Evolutionary conservation across 352 stramenopile species (phyloP).

Genomic region (Phytophthora macrochlamydospora): DNA sequence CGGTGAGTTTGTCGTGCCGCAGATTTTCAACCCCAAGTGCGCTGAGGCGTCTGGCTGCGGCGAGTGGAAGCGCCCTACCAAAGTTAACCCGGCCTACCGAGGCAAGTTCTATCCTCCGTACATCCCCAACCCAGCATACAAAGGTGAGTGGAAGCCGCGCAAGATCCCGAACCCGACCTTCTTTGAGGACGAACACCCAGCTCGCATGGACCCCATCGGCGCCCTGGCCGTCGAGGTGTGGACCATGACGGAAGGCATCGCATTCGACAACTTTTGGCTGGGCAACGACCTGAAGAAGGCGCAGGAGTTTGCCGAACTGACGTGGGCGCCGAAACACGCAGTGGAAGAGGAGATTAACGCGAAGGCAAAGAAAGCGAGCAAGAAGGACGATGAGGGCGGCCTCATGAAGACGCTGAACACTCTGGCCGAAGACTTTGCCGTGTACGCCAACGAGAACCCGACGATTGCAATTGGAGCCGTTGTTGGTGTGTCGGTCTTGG

Average conservation of each 20-base stretch:
- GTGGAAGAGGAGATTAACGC: constrained; percentile 62
- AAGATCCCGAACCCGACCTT: constrained; percentile 92
- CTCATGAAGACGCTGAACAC: constrained; percentile 51
- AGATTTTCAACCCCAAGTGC: constrained; percentile 92
- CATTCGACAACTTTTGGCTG: constrained; percentile 94
- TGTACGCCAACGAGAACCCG: constrained; percentile 67
- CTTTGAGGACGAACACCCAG: constrained; percentile 85
- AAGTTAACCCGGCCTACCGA: constrained; percentile 92
- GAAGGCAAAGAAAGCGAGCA: constrained; percentile 53
- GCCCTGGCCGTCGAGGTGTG: constrained; percentile 92
- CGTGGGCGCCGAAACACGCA: constrained; percentile 78
- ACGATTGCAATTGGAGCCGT: constrained; percentile 53
- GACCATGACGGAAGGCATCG: constrained; percentile 90
- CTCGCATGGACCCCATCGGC: constrained; percentile 86
- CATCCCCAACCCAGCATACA: constrained; percentile 93
- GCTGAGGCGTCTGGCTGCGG: constrained; percentile 86
- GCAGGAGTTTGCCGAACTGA: constrained; percentile 76
- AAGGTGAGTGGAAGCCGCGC: constrained; percentile 88
- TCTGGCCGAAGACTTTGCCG: constrained; percentile 44
- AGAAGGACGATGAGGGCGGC: constrained; percentile 44
- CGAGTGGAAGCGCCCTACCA: constrained; percentile 88
- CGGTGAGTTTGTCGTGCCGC: constrained; percentile 88
- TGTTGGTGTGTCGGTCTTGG: constrained; percentile 44
- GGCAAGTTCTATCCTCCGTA: constrained; percentile 92
- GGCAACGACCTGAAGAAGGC: constrained; percentile 84